Evolutionary conservation across 306 rosid genomes (phyloP).

Genomic region (Trichosanthes cucumerina): DNA sequence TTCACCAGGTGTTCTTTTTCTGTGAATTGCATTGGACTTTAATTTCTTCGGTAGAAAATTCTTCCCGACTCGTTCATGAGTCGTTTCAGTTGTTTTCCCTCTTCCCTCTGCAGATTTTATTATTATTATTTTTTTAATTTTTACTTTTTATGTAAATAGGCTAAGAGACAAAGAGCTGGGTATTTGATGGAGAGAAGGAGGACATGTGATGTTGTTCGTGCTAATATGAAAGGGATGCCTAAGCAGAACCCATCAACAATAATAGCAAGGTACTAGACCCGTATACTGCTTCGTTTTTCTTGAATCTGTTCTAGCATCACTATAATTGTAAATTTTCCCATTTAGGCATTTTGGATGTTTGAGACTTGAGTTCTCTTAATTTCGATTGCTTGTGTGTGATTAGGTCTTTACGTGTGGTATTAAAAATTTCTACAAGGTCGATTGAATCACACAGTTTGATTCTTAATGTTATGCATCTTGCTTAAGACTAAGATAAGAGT

Average conservation of each 20-base stretch:
- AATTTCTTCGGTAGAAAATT: neutral
- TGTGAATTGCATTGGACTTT: neutral
- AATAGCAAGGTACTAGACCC: conserved; percentile 11
- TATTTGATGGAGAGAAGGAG: conserved; percentile 13
- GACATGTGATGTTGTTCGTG: neutral
- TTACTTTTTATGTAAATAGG: neutral
- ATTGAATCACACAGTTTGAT: neutral
- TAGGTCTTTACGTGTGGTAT: neutral
- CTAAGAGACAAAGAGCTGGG: conserved; percentile 15
- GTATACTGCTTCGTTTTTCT: neutral
- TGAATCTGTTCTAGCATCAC: neutral
- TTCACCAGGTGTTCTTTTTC: neutral
- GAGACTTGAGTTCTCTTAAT: neutral
- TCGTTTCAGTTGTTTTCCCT: neutral
- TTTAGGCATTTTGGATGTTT: neutral
- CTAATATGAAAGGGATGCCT: neutral
- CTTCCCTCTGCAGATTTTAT: neutral
- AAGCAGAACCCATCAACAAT: neutral
- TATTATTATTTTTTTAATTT: neutral
- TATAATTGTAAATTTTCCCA: neutral
- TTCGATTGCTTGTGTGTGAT: neutral
- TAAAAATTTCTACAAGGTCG: neutral
- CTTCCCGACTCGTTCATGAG: neutral
- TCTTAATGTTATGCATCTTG: neutral
- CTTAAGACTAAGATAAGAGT: neutral